phyloP scores from a whole-genome alignment of 2,329 filamentous ascomycete species.

The Lizonia empirigonia region DNA sequence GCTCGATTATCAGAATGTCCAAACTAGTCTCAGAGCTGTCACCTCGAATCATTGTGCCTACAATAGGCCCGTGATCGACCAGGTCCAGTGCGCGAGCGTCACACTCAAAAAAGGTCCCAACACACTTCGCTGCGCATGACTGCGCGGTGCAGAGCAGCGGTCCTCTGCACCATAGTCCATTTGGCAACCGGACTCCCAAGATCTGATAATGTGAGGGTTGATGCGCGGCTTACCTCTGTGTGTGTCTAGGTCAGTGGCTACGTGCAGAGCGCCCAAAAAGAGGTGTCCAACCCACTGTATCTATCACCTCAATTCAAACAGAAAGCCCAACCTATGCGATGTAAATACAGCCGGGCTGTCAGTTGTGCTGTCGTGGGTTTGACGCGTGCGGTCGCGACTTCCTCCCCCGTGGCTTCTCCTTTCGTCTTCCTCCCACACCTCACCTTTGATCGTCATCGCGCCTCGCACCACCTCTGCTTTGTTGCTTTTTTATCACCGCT shows the following conservation, averaged over 20 bases:
- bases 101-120: neutral
- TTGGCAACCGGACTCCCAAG: neutral
- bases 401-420: slow-evolving; percentile 28
- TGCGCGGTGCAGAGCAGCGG: neutral
- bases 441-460: slow-evolving; percentile 3
- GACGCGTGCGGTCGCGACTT: slow-evolving; percentile 25
- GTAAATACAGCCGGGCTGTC: neutral
- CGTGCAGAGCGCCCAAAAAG: neutral
- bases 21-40: neutral
- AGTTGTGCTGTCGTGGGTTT: neutral
- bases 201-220: neutral
- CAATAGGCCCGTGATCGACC: neutral
- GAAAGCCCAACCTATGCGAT: neutral
- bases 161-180: too few relatives aligned
- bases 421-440: slow-evolving; percentile 9
- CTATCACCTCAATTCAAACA: neutral
- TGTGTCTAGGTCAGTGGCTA: neutral
- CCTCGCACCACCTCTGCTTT: neutral
- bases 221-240: neutral
- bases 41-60: neutral
- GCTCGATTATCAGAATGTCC: neutral
- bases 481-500: neutral
- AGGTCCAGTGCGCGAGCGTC: neutral
- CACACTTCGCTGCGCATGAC: neutral
- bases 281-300: neutral